A percentile compares a stretch with the other conserved stretches of the same genome.
These are phyloP conservation scores for Cryphonectria parasitica DNA, from an alignment of 2,329 filamentous ascomycete genomes.

Conservation along the genomic window DNA sequence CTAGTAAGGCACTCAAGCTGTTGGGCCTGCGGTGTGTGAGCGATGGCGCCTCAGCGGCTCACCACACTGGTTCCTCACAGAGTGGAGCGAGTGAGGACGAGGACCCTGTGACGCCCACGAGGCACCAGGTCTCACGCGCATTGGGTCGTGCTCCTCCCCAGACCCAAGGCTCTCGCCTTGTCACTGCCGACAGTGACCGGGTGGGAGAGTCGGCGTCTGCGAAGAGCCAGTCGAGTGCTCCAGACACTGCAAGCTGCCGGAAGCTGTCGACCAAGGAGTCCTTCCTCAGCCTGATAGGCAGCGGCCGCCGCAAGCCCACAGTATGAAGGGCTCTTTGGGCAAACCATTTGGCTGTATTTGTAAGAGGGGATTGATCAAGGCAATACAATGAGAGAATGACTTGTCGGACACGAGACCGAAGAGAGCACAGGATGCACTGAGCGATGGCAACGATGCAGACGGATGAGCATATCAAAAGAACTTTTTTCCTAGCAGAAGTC, in stretches of 20 bases:
- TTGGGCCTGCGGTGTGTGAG: slow-evolving; percentile 15
- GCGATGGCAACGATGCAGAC: not conserved
- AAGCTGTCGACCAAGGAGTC: slow-evolving; percentile 14
- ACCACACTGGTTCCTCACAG: not conserved
- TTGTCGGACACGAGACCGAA: not conserved
- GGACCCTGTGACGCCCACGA: slow-evolving; percentile 11
- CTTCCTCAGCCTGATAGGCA: slow-evolving; percentile 11
- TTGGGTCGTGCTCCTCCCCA: not conserved
- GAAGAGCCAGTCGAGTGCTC: not conserved
- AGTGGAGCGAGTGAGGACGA: slow-evolving; percentile 1
- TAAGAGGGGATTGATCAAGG: too few species aligned
- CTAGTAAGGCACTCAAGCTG: slow-evolving; percentile 23
- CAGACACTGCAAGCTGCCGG: not conserved
- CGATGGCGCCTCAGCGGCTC: not conserved
- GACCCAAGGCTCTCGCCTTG: not conserved
- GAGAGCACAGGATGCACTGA: not conserved
- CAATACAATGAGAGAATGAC: not conserved
- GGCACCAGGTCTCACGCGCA: not conserved
- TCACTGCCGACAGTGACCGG: not conserved
- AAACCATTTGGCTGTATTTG: not conserved
- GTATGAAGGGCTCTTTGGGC: not conserved
- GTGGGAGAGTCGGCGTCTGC: not conserved
- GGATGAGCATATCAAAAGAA: not conserved
- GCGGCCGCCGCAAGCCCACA: slow-evolving; percentile 4
- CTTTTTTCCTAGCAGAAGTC: not conserved